Conservation (phyloP, 192 early-diverging fungal genomes). For the Coemansia sp. region DNA sequence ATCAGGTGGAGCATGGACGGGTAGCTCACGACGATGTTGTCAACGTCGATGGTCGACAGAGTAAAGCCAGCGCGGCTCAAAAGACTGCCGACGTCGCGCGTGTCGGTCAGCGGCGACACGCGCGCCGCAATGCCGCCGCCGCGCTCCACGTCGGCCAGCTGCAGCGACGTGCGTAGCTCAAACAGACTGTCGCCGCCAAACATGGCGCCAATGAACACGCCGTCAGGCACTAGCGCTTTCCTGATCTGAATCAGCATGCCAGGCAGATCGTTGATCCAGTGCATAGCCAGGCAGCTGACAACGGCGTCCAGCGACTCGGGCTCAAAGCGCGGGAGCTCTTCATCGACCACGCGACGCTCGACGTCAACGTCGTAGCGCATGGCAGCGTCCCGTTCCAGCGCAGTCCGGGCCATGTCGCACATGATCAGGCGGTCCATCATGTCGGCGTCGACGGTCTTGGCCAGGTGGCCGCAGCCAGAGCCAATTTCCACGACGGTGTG, state of each 20-base stretch:
- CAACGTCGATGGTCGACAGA: constrained; percentile 89
- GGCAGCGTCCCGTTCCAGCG: constrained; percentile 45
- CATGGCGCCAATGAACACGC: constrained; percentile 89
- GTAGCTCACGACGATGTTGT: constrained; percentile 86
- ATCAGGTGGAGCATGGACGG: constrained; percentile 90
- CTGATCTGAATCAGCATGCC: constrained; percentile 78
- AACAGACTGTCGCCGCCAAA: constrained; percentile 95
- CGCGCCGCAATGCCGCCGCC: constrained; percentile 85
- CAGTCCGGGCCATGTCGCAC: constrained; percentile 74
- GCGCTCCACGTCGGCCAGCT: constrained; percentile 88
- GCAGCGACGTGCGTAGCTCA: constrained; percentile 85
- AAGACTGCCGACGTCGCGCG: constrained; percentile 72
- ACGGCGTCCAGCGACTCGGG: constrained; percentile 85
- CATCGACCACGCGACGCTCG: constrained; percentile 76
- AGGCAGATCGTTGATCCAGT: constrained; percentile 97
- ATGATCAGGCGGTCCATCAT: constrained; percentile 80
- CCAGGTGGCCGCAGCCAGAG: constrained; percentile 81
- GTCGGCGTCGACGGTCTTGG: constrained; percentile 74
- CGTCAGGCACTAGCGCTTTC: constrained; percentile 81
- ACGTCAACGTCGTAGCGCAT: constrained; percentile 62
- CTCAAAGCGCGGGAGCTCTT: constrained; percentile 76
- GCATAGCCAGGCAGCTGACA: constrained; percentile 77
- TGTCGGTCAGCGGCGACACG: constrained; percentile 83
- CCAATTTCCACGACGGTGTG: constrained; percentile 84
- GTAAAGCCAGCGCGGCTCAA: constrained; percentile 81